Evolutionary conservation across 116 monocot species (phyloP).

Genomic region (Cymodocea nodosa): DNA sequence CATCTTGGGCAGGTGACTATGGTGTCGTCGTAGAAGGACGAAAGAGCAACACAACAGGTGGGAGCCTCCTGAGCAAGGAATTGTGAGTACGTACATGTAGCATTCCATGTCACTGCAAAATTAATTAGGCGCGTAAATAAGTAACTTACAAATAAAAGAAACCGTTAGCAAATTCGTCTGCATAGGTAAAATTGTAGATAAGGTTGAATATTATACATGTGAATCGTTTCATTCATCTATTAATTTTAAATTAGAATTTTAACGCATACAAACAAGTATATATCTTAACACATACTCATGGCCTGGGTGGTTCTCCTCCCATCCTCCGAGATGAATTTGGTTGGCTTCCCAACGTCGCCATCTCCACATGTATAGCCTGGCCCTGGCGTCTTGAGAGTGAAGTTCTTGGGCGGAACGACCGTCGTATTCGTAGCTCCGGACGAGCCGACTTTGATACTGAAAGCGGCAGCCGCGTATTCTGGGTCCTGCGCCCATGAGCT

Average conservation of each 20-base stretch:
- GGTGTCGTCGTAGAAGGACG: constrained; percentile 23
- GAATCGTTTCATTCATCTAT: too few relatives aligned
- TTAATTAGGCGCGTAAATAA: neutral
- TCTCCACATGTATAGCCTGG: constrained; percentile 25
- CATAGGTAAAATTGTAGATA: too few relatives aligned
- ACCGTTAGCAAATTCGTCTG: too few relatives aligned
- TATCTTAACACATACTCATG: constrained; percentile 29
- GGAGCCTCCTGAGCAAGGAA: constrained; percentile 17
- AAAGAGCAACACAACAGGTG: constrained; percentile 23
- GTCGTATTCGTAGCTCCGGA: constrained; percentile 13
- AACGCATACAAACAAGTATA: too few relatives aligned
- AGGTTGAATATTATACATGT: too few relatives aligned
- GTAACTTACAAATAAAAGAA: too few relatives aligned
- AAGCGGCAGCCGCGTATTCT: constrained; percentile 5
- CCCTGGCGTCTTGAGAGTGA: constrained; percentile 13
- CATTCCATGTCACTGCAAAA: constrained; percentile 25
- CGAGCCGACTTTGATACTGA: constrained; percentile 16
- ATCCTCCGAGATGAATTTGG: constrained; percentile 7
- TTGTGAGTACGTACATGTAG: constrained; percentile 18
- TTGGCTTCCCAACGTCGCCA: constrained; percentile 1
- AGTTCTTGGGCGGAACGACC: constrained; percentile 12
- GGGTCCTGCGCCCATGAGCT: constrained; percentile 11
- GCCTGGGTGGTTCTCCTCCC: constrained; percentile 15
- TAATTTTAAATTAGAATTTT: too few relatives aligned
- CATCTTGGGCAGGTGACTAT: constrained; percentile 17